Conservation (phyloP, 1,139 yeast genomes). For the Zygosaccharomyces sapae region DNA sequence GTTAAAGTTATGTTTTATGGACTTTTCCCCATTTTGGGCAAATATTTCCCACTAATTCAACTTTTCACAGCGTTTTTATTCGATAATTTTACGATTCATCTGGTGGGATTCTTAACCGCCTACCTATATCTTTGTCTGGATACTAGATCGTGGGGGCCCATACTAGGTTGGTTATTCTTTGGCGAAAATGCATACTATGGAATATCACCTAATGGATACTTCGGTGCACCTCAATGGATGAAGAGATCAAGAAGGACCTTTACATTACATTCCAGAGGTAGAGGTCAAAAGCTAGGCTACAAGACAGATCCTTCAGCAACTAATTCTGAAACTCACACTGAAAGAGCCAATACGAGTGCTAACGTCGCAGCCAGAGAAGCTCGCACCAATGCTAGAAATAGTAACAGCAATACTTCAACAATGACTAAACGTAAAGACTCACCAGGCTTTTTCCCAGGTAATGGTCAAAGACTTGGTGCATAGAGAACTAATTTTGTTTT, state of each 20-base stretch:
- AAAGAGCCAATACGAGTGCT: conserved; percentile 10
- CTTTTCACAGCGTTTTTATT: conserved; percentile 29
- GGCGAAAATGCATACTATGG: conserved; percentile 23
- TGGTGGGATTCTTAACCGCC: conserved; percentile 30
- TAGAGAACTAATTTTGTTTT: neutral
- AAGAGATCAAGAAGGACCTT: conserved; percentile 5
- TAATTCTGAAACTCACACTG: conserved; percentile 17
- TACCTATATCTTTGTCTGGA: conserved; percentile 35
- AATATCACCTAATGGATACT: conserved; percentile 25
- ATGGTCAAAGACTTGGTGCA: conserved; percentile 16
- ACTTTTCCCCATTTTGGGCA: conserved; percentile 34
- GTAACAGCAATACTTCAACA: conserved; percentile 1
- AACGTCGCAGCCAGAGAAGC: neutral
- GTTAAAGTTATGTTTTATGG: conserved; percentile 32
- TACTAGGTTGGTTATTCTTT: conserved; percentile 29
- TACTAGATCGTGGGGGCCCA: conserved; percentile 34
- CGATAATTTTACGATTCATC: conserved; percentile 20
- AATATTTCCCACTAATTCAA: conserved; percentile 32
- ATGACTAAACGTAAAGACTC: conserved; percentile 1
- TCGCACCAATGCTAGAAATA: neutral
- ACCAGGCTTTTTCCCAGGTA: conserved; percentile 12
- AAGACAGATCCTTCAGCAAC: conserved; percentile 3
- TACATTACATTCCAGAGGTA: conserved; percentile 8
- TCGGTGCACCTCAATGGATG: conserved; percentile 30
- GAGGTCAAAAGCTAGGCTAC: conserved; percentile 12